Evolutionary conservation across 164 flowering plant genomes (phyloP), one percentile per base, ranked within the genome.

Genomic region (Piper longum): DNA sequence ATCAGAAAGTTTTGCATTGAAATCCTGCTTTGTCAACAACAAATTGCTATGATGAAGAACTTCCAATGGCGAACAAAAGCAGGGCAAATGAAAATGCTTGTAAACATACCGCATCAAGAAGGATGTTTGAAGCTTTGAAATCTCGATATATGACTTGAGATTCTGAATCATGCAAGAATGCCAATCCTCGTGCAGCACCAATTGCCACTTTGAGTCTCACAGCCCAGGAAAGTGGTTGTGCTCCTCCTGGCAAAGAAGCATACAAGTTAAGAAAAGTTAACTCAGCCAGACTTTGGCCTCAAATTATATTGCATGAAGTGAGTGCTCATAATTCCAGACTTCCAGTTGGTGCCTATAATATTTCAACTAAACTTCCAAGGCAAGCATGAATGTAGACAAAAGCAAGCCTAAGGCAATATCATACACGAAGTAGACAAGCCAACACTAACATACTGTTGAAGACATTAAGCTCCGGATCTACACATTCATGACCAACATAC

Each of bases 141-240:
- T 91, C 95, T 16, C 96, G 83, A 72, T 83, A 87, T 69, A 91
- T 91, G 59, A 91, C 88, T 82, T 81, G 88, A 8, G 79, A 73
- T 74, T 84, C 70, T 44, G 87, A 83, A 61, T 88, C 85, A 61
- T 91, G 98, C 71, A 91, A 81, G 63, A 91, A 91, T 41, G 80
- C 69, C 64, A 91, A 93, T 64, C 96, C 96, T 70, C 79, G 75
- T 9, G 98, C 98, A 64, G 98, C 95, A 64, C 82, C 95, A 52
- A 81, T 75, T 2, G 96, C 96, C 43, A 88, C 93, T 79, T 85
- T 91, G 41, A 91, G 81, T 78, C 98, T 79, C 63, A 81, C 70
- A 26, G 82, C 83, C 98, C 98, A 92, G 18, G 96, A 70, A 55
- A 92, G 91, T 45, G 96, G 93, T 65, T 83, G 85, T 3, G 84